Evolutionary conservation across 1,284 basidiomycete genomes (phyloP), one percentile per base, ranked within the genome.

Genomic region (Pterulicium gracile): DNA sequence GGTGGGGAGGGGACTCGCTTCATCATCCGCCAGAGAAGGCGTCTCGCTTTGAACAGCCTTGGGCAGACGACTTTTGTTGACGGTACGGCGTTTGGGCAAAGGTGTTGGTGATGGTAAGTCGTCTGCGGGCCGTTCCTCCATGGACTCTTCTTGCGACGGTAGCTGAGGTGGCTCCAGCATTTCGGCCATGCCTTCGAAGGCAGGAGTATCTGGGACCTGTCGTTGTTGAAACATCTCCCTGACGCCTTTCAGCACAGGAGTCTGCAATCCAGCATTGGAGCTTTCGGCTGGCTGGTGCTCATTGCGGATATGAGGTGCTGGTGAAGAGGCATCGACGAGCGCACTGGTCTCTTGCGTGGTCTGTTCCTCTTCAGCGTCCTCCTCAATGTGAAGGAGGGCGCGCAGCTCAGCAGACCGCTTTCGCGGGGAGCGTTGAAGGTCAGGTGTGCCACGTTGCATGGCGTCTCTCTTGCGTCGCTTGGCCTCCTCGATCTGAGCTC

Each of bases 181-280:
- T 48, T 65, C 61, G 0, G 54, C 60, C 1, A 65, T 52, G 15
- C 61, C 62, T 24, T 66, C 63, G 34, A 62, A 56, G 2, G 48
- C 46, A 2, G 61, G 57, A 3, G 61, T 60, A 19, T 23, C 51
- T 22, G 46, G 34, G 4, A 51, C 54, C n/a, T 41, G 46, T 4
- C 45, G 22, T 5, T 19, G 27, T 24, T 43, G 48, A 50, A 61
- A 66, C 54, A 67, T 54, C 42, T 56, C 55, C n/a, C 56, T 55
- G 42, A 67, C 50, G 14, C 66, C 65, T 18, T 62, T 59, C 57
- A 69, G 54, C 15, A 52, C 51, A 43, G 67, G 66, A 1, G 66
- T 68, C 39, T 56, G 49, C n/a, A 44, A 17, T 43, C 24, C 42
- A 35, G 42, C 36, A 23, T 42, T 42, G 3, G 46, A 23, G 4